Conservation (phyloP, 192 early-diverging fungal species). For the Podila epicladia region DNA sequence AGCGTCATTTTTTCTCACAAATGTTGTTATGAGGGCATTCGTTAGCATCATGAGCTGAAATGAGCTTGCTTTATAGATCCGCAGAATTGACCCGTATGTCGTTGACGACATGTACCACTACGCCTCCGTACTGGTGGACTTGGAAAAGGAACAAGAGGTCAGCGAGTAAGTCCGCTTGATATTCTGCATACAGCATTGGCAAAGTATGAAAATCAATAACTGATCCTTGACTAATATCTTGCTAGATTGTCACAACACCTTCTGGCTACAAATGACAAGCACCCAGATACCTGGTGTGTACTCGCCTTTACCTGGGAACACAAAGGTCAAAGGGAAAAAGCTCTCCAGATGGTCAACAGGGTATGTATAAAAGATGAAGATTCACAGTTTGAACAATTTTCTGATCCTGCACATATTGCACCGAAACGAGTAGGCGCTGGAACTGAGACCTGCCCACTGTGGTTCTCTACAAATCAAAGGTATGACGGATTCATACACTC, state of each 20-base stretch:
- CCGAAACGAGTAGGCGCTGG: conserved; percentile 10
- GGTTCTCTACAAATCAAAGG: conserved; percentile 29
- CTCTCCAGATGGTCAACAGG: conserved; percentile 16
- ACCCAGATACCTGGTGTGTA: conserved; percentile 39
- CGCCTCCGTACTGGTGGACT: conserved; percentile 8
- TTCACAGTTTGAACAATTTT: neutral
- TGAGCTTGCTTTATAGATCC: conserved; percentile 19
- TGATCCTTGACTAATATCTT: neutral
- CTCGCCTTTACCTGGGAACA: conserved; percentile 18
- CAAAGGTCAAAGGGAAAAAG: conserved; percentile 14
- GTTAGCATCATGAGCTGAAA: neutral
- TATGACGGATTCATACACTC: neutral
- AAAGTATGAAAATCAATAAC: neutral
- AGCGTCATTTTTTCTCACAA: neutral
- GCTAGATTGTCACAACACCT: conserved; percentile 20
- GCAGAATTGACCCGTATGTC: conserved; percentile 17
- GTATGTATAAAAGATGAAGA: neutral
- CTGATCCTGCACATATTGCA: neutral
- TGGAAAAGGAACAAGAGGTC: conserved; percentile 4
- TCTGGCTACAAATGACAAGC: conserved; percentile 9
- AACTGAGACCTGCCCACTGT: conserved; percentile 17
- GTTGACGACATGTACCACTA: conserved; percentile 36
- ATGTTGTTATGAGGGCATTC: neutral
- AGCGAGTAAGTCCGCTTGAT: conserved; percentile 14
- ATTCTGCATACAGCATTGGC: neutral